Base-by-base conservation (phyloP, 805 yeast species). In the Wickerhamiella parazyma region DNA sequence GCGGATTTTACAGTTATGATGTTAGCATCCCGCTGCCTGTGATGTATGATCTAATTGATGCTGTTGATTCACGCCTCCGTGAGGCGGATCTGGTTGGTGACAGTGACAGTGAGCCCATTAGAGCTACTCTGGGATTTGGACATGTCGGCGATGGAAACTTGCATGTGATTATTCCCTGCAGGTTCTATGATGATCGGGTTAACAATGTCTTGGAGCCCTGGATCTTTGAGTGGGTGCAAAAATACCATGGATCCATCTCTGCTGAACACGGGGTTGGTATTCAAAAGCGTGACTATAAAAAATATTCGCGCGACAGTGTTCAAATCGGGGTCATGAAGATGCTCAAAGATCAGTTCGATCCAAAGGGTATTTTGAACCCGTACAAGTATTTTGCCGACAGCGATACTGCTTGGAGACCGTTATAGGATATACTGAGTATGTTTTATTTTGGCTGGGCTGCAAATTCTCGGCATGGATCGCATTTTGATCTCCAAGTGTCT, bases 231-330 rank as follows among this genome's bases (percentile, higher is more conserved):
- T 85, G 86, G 83, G 80, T 87, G 45, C 48, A 45, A 19, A 49
- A 48, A 45, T 49, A 48, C 14, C 28, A 78, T 24, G 97, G 97
- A 17, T 85, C 95, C 1, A 78, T 87, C 45, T 79, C 93, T 48
- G 96, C 97, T 24, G 97, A 87, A 62, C 97, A 87, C 60, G 97
- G 97, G 9, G 68, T 87, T 47, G 97, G 97, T 1, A 83, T 87
- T 72, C 95, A 87, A 57, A 87, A 87, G 78, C 83, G 80, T 56
- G 78, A 81, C 58, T 86, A 80, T 61, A 72, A 87, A 52, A 76
- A 78, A 4, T 87, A 86, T 65, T 72, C 91, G 42, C 87, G 85
- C 67, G 73, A 74, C 50, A 75, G 69, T 10, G 66, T 68, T 40
- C 93, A 84, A 60, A 75, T 89, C 48, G 60, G 67, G 33, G 58